phyloP scores from a whole-genome alignment of 106 monocot species.

The Vanilla planifolia region DNA sequence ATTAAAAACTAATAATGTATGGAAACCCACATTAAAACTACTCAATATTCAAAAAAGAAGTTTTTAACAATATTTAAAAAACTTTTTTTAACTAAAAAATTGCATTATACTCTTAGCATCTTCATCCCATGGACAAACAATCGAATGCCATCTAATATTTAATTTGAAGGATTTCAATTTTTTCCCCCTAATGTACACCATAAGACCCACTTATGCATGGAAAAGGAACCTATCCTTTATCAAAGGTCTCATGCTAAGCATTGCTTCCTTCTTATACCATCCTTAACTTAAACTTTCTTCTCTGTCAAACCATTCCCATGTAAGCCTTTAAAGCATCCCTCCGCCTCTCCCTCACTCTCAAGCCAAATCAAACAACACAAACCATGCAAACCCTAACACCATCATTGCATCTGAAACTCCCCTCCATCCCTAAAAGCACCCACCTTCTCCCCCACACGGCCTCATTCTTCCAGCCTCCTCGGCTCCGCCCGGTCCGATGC shows the following conservation, averaged over 20 bases:
- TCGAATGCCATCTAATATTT: too few species aligned
- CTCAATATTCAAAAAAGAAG: too few species aligned
- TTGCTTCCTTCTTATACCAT: constrained; percentile 4
- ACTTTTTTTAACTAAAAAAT: too few species aligned
- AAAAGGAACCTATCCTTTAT: constrained; percentile 3
- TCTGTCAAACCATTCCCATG: neutral
- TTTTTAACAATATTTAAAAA: too few species aligned
- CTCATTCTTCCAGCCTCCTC: neutral
- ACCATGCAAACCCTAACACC: neutral
- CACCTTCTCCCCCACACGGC: neutral
- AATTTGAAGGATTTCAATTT: too few species aligned
- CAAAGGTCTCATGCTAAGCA: neutral
- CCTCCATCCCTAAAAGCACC: neutral
- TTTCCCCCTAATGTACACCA: too few species aligned
- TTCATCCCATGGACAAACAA: too few species aligned
- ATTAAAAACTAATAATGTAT: too few species aligned
- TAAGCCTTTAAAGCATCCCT: neutral
- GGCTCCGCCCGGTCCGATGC: neutral
- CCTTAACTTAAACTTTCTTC: neutral
- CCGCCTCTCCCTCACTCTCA: neutral
- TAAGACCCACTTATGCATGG: neutral
- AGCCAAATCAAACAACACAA: neutral
- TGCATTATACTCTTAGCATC: too few species aligned
- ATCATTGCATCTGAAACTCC: neutral
- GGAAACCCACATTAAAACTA: too few species aligned